Evolutionary conservation across 192 early-diverging fungal species (phyloP), one percentile per base, ranked within the genome.

Genomic region (Backusella macrospora): DNA sequence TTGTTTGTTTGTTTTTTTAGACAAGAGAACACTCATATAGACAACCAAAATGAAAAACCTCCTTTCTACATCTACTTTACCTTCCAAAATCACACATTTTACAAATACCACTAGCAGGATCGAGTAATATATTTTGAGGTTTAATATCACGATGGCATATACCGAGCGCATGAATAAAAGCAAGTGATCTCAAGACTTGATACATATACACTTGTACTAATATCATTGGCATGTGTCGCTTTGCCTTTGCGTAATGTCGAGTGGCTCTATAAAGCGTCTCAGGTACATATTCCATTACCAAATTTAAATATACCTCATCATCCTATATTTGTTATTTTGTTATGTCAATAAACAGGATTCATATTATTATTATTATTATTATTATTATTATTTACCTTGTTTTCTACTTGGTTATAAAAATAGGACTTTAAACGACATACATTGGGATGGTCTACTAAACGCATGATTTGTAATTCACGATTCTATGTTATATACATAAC

Each of bases 91-190:
- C 98, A 82, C 96, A 98, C 72, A 99, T 88, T 80, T 99, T 99
- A 68, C 98, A 89, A 64, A 99, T 89, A 37, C 94, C 95, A n/a
- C 86, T 90, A 16, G 86, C 74, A 64, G 93, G 93, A 85, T 98
- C 92, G 45, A 99, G 85, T 65, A 99, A 86, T 78, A 99, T 82
- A 84, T 99, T 99, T 83, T 99, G 98, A 62, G 98, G 98, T 83
- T 99, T 99, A 80, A 99, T 99, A 80, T 99, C 98, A 72, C 98
- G 91, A 76, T 99, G 98, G 82, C 98, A 99, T 72, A 99, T 98
- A 44, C 96, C 98, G 62, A 97, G 84, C 44, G 95, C 90, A 86
- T 99, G 98, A 80, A 98, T 98, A 80, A 97, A 99, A 63, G 96
- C 95, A 55, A 99, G 85, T 77, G 96, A 96, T 71, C 98, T 84